phyloP scores from a whole-genome alignment of 2,329 filamentous ascomycete species.

The Lasiodiplodia sp. region DNA sequence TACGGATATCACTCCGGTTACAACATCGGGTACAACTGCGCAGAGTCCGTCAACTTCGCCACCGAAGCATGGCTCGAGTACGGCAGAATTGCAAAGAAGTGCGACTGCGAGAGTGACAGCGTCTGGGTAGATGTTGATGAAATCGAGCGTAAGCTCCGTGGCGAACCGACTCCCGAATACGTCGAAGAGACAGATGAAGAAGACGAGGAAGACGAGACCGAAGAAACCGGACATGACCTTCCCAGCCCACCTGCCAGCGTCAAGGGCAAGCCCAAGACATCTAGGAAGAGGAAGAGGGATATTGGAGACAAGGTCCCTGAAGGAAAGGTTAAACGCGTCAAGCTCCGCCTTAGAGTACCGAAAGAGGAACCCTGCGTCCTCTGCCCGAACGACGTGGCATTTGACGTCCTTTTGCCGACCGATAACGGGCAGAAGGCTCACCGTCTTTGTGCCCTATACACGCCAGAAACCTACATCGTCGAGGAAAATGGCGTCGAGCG shows the following conservation, averaged over 20 bases:
- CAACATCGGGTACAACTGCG: slow-evolving; percentile 98
- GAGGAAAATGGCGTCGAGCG: slow-evolving; percentile 74
- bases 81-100: slow-evolving; percentile 94
- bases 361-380: slow-evolving; percentile 87
- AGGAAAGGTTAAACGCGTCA: slow-evolving; percentile 75
- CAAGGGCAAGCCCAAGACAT: slow-evolving; percentile 70
- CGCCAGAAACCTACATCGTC: slow-evolving; percentile 91
- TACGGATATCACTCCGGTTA: slow-evolving; percentile 99
- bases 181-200: slow-evolving; percentile 81
- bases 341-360: slow-evolving; percentile 74
- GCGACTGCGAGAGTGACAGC: slow-evolving; percentile 95
- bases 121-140: slow-evolving; percentile 98
- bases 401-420: slow-evolving; percentile 82
- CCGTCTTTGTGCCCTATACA: slow-evolving; percentile 86
- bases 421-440: slow-evolving; percentile 89
- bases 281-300: slow-evolving; percentile 72
- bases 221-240: slow-evolving; percentile 66
- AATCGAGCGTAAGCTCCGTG: slow-evolving; percentile 91
- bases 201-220: slow-evolving; percentile 62
- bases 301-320: slow-evolving; percentile 58
- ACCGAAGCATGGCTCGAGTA: slow-evolving; percentile 95
- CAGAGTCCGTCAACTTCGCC: slow-evolving; percentile 98
- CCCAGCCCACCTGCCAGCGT: slow-evolving; percentile 81
- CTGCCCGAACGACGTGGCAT: slow-evolving; percentile 88
- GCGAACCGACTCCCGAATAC: slow-evolving; percentile 81